Conservation (phyloP, 1,284 basidiomycete species). For the Mycosarcoma maydis region DNA sequence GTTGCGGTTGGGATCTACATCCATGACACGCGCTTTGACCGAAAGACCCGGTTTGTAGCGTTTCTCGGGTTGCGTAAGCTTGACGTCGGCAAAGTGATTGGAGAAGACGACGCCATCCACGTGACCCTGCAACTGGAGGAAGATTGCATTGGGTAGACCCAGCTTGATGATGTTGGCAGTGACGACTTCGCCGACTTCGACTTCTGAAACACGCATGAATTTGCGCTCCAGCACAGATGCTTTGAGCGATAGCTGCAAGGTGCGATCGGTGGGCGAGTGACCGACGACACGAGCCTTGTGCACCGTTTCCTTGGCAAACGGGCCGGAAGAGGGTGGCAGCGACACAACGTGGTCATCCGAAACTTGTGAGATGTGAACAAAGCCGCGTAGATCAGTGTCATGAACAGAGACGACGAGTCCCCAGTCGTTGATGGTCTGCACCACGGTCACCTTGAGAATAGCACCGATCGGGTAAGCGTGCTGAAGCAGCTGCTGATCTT, state of each 20-base stretch:
- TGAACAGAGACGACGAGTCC: constrained; percentile 56
- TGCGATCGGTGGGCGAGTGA: constrained; percentile 85
- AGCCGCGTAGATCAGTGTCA: constrained; percentile 48
- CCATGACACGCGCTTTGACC: constrained; percentile 90
- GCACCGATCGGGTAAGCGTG: constrained; percentile 60
- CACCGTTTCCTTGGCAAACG: constrained; percentile 52
- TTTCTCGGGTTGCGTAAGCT: constrained; percentile 76
- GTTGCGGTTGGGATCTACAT: constrained; percentile 82
- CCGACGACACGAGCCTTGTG: constrained; percentile 91
- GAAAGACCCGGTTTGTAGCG: constrained; percentile 84
- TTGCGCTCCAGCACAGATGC: constrained; percentile 83
- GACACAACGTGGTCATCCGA: constrained; percentile 88
- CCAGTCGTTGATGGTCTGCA: constrained; percentile 57
- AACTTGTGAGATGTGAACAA: constrained; percentile 80
- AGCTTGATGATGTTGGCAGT: constrained; percentile 52
- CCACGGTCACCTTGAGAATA: constrained; percentile 49
- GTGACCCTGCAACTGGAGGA: constrained; percentile 61
- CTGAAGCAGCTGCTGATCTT: constrained; percentile 35
- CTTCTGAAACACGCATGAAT: constrained; percentile 85
- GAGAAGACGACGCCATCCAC: constrained; percentile 91
- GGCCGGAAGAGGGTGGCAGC: constrained; percentile 71
- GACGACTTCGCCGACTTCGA: constrained; percentile 68
- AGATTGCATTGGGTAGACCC: constrained; percentile 58
- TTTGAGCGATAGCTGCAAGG: constrained; percentile 86
- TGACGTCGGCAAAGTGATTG: constrained; percentile 86